These are phyloP conservation scores for Physaria fendleri DNA, from an alignment of 345 rosid genomes.

Conservation along the genomic window DNA sequence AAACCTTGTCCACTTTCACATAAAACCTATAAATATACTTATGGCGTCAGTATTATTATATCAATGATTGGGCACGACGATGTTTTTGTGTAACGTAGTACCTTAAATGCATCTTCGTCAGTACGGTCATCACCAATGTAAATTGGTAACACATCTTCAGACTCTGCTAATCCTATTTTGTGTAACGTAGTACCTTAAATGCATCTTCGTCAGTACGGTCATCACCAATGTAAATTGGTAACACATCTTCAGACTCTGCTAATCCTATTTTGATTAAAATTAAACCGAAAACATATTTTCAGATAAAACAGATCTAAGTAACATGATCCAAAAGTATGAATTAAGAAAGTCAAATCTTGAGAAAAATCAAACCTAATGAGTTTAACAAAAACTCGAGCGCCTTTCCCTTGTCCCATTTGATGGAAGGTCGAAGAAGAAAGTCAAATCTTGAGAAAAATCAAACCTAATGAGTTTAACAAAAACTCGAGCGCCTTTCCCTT, in stretches of 20 bases:
- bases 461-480: slow-evolving; percentile 41
- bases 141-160: slow-evolving; percentile 40
- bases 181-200: slow-evolving; percentile 56
- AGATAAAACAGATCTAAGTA: neutral
- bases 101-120: slow-evolving; percentile 67
- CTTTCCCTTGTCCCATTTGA: slow-evolving; percentile 56
- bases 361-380: slow-evolving; percentile 27
- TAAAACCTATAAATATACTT: slow-evolving; percentile 29
- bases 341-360: neutral
- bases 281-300: neutral
- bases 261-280: slow-evolving; percentile 5
- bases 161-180: slow-evolving; percentile 13
- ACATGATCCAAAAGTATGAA: neutral
- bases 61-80: neutral
- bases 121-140: slow-evolving; percentile 60
- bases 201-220: slow-evolving; percentile 63
- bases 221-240: slow-evolving; percentile 54
- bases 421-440: slow-evolving; percentile 50
- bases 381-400: slow-evolving; percentile 46
- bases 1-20: slow-evolving; percentile 36
- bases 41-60: neutral
- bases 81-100: slow-evolving; percentile 4
- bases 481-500: slow-evolving; percentile 51
- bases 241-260: slow-evolving; percentile 31
- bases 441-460: neutral